Evolutionary conservation across 225 moss, liverwort and hornwort species (phyloP), one percentile per base, ranked within the genome.

Genomic region (Rhytidiadelphus loreus): DNA sequence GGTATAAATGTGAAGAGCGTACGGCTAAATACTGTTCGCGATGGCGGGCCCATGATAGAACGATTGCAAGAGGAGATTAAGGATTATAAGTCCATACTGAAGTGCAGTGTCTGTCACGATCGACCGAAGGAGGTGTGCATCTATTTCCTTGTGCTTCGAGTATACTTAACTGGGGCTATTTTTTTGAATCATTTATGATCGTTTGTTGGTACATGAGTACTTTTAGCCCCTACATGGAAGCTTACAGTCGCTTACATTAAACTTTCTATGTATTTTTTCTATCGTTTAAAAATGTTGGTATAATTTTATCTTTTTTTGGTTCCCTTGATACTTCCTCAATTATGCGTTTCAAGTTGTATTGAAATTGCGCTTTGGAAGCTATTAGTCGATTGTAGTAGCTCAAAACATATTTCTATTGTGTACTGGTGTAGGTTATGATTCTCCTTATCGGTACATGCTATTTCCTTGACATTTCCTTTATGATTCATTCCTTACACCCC

Each of bases 81-180:
- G 89, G 94, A 96, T 63, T 98, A 96, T 69, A 97, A 96, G 91
- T 91, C 94, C 35, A 95, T 97, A 88, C 88, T 98, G 75, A 97
- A 97, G 87, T 98, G 98, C 89, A 97, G 98, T 91, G 96, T 98
- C 52, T 98, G 98, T 77, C 98, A 97, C 75, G 97, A 98, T 82
- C 95, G 98, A 90, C 94, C 95, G 35, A 97, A 97, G 89, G 97
- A 98, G 96, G 98, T 98, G 77, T 77, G 87, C 81, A 86, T 46
- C 87, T 81, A 46, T 81, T 81, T 84, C 87, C 83, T 73, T 84
- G 35, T 88, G 33, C 53, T 88, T 87, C 25, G 58, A 69, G 70
- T 63, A 39, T 59, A 82, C 65, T 57, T 77, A 26, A 61, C 41
- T 52, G 41, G 52, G 80, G 35, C 16, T 57, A 30, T 44, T 29